Percentiles rank a stretch among this genome's conserved stretches.
Evolutionary conservation across 139 green algal genomes (phyloP).

Genomic region (Coelastrella sp.): DNA sequence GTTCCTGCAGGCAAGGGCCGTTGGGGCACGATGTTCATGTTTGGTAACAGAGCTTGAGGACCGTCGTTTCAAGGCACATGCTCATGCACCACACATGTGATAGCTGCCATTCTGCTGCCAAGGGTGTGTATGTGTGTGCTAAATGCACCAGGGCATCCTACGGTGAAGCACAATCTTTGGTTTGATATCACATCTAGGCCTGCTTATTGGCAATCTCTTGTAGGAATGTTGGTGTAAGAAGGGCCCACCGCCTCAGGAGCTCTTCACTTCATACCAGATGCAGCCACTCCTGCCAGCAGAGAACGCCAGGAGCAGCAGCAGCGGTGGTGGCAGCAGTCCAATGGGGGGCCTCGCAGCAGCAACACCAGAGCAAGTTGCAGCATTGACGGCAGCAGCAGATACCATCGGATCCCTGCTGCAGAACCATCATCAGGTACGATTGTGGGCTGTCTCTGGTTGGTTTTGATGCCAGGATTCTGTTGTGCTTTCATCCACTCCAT

Average conservation of each 20-base stretch:
- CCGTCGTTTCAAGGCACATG: too few species aligned
- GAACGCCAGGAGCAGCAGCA: conserved; percentile 15
- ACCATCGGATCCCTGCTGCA: conserved; percentile 79
- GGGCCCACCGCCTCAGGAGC: conserved; percentile 67
- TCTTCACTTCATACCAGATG: conserved; percentile 73
- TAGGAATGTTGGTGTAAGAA: conserved; percentile 95
- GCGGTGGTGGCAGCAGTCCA: conserved; percentile 1
- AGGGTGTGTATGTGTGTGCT: too few species aligned
- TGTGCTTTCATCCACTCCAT: too few species aligned
- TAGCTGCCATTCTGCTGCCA: too few species aligned
- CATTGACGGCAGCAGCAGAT: conserved; percentile 75
- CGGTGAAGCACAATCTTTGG: background rate
- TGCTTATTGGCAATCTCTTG: background rate
- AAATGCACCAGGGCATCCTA: background rate
- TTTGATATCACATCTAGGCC: background rate
- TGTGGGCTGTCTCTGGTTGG: too few species aligned
- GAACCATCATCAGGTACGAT: conserved; percentile 79
- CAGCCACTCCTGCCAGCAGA: conserved; percentile 65
- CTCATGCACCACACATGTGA: too few species aligned
- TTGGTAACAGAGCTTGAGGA: too few species aligned
- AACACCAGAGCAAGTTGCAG: conserved; percentile 39
- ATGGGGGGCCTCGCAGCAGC: background rate
- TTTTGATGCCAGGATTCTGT: too few species aligned
- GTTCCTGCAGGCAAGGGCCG: too few species aligned
- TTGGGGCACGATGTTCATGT: too few species aligned